Base-by-base conservation (phyloP, 2,329 filamentous ascomycete genomes). In the Venturia aucupariae region DNA sequence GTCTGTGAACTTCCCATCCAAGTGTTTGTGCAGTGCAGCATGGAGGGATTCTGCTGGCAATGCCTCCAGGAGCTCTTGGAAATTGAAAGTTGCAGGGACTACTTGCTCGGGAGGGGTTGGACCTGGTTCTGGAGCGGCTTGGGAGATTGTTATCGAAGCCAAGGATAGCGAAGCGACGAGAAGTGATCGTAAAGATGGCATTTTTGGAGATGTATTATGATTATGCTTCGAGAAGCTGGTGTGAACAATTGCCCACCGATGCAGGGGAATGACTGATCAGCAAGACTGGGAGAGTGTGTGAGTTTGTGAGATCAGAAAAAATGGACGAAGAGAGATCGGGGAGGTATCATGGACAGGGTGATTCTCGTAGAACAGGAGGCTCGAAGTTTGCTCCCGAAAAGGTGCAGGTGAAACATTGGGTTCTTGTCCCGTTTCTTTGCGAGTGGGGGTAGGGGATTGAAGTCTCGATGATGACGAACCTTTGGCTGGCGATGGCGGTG, bases 1-100 rank as follows among this genome's bases (percentile, higher is more conserved):
- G 71, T 89, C 83, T 72, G 85, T 82, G 75, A 86, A 90, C 71
- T 84, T 83, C 60, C 81, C 80, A 57, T 84, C 82, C 63, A 86
- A 78, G 69, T 86, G 81, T 67, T 81, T 78, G 73, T 89, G 86
- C 39, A 92, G 79, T 63, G 89, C 83, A 59, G 82, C 81, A 73
- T 90, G 86, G 63, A 92, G 77, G 51, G 83, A 81, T 60, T 84
- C 79, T 64, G 81, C 81, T 27, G 86, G 83, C 64, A 87, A 76
- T 30, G 79, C 78, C 66, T 81, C 78, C 63, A 87, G 75, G 64
- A 86, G 73, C 65, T 84, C 79, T 67, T 82, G 78, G 75, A 87
- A 83, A 22, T 74, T 75, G 63, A 55, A 55, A 8, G 10, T 7
- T 54, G 22, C 27, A 32, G 35, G 27, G 30, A 7, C 46, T 35